Evolutionary conservation across 169 alveolate genomes (phyloP), one percentile per base, ranked within the genome.

Genomic region (Eimeria tenella): DNA sequence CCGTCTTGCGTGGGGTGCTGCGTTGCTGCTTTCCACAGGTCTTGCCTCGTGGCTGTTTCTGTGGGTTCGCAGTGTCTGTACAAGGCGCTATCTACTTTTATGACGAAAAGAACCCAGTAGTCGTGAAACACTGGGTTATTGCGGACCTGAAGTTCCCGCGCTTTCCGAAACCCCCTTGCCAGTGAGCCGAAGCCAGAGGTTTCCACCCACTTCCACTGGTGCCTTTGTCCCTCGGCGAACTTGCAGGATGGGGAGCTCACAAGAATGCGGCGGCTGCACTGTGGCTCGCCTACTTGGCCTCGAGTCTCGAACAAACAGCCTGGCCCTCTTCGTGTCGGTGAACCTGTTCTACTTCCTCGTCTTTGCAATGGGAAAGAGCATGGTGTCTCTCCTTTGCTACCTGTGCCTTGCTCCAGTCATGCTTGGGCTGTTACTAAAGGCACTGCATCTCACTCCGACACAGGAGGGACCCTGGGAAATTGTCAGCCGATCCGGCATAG

Each of bases 391-490:
- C 6, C 55, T 75, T 50, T 89, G 94, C 89, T 89, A 89, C 89
- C 62, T 89, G 63, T 58, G 65, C 58, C 55, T 89, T 7, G 87
- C 86, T 6, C 94, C 94, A 15, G 84, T 89, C 5, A 74, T 83
- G 63, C 88, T 74, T 25, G 94, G 94, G 11, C n/a, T 74, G 50
- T 58, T 89, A 81, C 77, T 89, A 8, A 73, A 74, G 65, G 82
- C 86, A 8, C 89, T 89, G 53, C 88, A 89, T 55, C 81, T 89
- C 17, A 74, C 94, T 42, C 94, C 94, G 9, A 15, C 50, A 3
- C 89, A 79, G 53, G 94, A 58, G 55, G 94, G 94, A 3, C 94
- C 94, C 21, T 79, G 71, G 71, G 94, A 89, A 62, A 60, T 89
- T 11, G 94, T 89, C 58, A 89, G 94, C 65, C 77, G 81, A 17